Conservation (phyloP, 1,139 yeast species). For the Neolecta irregularis region DNA sequence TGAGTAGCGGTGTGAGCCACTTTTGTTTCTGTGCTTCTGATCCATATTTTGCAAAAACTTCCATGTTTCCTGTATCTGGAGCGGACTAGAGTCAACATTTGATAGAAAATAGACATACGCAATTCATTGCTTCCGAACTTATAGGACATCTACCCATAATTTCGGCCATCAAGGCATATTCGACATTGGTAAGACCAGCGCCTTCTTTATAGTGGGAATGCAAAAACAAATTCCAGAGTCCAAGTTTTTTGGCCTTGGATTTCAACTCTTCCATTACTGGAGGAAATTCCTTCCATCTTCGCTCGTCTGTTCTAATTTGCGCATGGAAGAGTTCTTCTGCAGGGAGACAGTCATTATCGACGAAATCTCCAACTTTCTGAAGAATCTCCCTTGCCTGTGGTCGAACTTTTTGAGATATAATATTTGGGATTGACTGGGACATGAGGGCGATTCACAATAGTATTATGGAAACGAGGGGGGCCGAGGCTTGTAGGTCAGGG, state of each 20-base stretch:
- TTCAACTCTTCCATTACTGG: constrained; percentile 39
- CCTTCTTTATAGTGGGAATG: constrained; percentile 44
- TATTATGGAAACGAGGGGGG: too few relatives aligned
- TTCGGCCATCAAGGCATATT: constrained; percentile 57
- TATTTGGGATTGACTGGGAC: too few relatives aligned
- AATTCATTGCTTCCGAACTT: constrained; percentile 36
- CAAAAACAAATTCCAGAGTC: constrained; percentile 53
- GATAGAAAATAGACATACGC: constrained; percentile 2
- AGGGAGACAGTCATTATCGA: constrained; percentile 45
- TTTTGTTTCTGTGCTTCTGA: constrained; percentile 35
- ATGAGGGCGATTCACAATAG: too few relatives aligned
- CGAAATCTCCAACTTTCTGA: constrained; percentile 37
- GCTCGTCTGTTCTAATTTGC: constrained; percentile 28
- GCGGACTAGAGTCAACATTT: constrained; percentile 33
- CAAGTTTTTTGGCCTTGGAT: constrained; percentile 38
- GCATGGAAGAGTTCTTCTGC: constrained; percentile 34
- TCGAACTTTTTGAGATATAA: too few relatives aligned
- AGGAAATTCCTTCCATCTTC: constrained; percentile 40
- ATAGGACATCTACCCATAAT: constrained; percentile 43
- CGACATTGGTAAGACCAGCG: constrained; percentile 50
- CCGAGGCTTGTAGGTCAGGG: too few relatives aligned
- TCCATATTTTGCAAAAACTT: constrained; percentile 48
- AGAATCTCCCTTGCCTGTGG: too few relatives aligned
- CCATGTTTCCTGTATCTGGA: constrained; percentile 71
- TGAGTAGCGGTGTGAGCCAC: constrained; percentile 42